Evolutionary conservation across 352 stramenopile genomes (phyloP), one percentile per base, ranked within the genome.

Genomic region (Achlya hypogyna): DNA sequence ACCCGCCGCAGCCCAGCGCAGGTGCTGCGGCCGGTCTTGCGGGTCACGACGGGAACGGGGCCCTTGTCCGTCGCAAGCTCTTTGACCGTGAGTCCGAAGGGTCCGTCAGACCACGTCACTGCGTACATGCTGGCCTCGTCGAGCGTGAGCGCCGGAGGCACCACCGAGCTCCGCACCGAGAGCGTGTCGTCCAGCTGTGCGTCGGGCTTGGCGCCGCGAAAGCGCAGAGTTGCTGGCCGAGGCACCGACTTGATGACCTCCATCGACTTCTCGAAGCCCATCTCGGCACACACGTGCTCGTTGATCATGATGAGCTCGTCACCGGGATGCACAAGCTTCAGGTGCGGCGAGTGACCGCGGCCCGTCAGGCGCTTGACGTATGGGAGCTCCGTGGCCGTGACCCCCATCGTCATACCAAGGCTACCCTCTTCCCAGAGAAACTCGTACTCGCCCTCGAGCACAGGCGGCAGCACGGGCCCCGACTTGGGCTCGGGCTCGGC

Each of bases 301-400:
- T 93, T 93, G 51, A 93, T 84, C 66, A 91, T 75, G 40, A 91
- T 73, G 68, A 93, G 89, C 73, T 91, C 82, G 58, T 93, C 84
- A 47, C 86, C 83, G 68, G 85, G 76, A 60, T 84, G 77, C 4
- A 93, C 83, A 12, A 88, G 74, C 6, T 71, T 53, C 4, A 93
- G 71, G 51, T 93, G 80, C 25, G 75, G 75, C 1, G 82, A 93
- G 42, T 81, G 89, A 18, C 84, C 84, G 45, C 88, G 83, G n/a
- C 84, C 82, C 18, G 84, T 93, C 60, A 93, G 87, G 14, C 81
- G 88, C 42, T 84, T 81, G 18, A 93, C 84, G 62, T 88, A 91
- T 5, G 84, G 81, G 31, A 89, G 53, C 9, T 80, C 80, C 0
- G 71, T 65, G 0, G 72, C 65, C 2, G 81, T 86, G 56, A 80